phyloP scores from a whole-genome alignment of 2,329 filamentous ascomycete species.

The Claviceps capensis region DNA sequence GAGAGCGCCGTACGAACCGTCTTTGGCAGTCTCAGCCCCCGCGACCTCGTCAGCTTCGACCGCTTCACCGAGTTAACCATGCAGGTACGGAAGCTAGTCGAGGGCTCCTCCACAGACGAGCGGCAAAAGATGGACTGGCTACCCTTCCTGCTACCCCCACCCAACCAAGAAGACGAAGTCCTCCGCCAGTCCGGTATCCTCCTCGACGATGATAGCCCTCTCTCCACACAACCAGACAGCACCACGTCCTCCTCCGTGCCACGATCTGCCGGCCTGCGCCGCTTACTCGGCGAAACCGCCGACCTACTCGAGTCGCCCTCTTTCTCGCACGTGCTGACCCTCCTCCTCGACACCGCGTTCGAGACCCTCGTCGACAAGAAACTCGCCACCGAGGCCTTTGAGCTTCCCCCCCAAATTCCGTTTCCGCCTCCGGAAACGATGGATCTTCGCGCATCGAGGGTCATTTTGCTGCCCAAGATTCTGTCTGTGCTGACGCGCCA shows the following conservation, averaged over 20 bases:
- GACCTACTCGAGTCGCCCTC: slow-evolving; percentile 90
- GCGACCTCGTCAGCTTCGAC: slow-evolving; percentile 74
- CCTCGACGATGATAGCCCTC: slow-evolving; percentile 34
- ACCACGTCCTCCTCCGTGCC: slow-evolving; percentile 24
- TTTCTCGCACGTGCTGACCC: slow-evolving; percentile 74
- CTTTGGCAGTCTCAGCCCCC: slow-evolving; percentile 77
- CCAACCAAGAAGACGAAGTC: slow-evolving; percentile 67
- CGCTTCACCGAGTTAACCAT: slow-evolving; percentile 68
- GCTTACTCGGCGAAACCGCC: slow-evolving; percentile 86
- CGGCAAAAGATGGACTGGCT: slow-evolving; percentile 54
- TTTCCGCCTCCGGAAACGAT: slow-evolving; percentile 35
- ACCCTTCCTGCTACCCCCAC: slow-evolving; percentile 65
- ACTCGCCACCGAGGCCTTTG: slow-evolving; percentile 66
- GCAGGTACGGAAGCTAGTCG: slow-evolving; percentile 72
- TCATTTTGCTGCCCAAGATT: slow-evolving; percentile 65
- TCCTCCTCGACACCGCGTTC: slow-evolving; percentile 79
- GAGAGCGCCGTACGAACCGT: slow-evolving; percentile 76
- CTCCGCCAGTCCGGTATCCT: slow-evolving; percentile 75
- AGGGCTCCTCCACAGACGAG: slow-evolving; percentile 41
- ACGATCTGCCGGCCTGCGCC: slow-evolving; percentile 51
- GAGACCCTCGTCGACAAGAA: slow-evolving; percentile 72
- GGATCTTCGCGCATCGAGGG: slow-evolving; percentile 43
- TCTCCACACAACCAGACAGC: slow-evolving; percentile 12
- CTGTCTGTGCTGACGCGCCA: slow-evolving; percentile 83
- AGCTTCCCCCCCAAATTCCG: slow-evolving; percentile 25